Evolutionary conservation across 805 yeast species (phyloP), one percentile per base, ranked within the genome.

Genomic region (Starmerella vitae): DNA sequence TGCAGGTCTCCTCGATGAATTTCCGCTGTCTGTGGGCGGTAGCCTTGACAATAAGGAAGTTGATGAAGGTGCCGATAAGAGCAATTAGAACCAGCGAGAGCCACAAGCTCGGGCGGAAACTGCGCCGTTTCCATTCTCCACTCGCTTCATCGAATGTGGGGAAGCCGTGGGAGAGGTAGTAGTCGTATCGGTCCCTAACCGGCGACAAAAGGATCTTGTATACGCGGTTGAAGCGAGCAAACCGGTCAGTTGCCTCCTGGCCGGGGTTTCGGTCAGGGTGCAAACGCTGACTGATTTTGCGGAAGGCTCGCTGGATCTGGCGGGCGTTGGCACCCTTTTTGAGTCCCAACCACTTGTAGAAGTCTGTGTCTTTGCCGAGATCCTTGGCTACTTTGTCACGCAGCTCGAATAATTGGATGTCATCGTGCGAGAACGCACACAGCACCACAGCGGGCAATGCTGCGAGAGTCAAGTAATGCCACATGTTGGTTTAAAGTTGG

Each of bases 231-330:
- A 91, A 68, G 21, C 88, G 65, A 51, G 88, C 83, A 55, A 77
- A 91, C 29, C 83, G 66, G 48, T 75, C 80, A 45, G 71, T 76
- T 4, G 78, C 80, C 18, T 59, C 55, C 46, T 61, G 64, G 32
- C 55, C 54, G n/a, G 57, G 56, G 45, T 59, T 56, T 58, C 88
- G 85, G 60, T 88, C 98, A 0, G 98, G 98, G 55, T 88, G 98
- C 49, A 79, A 66, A 45, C 65, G 66, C 37, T 78, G 66, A 2
- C 94, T 76, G 24, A 78, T 55, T 50, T 73, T 77, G 54, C 82
- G 74, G 61, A 80, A 78, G 31, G 65, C 62, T 38, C 52, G 54
- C 27, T 50, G 48, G 42, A 63, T 60, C 21, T 56, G 49, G 19
- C 44, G 49, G 22, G 34, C 36, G 12, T 43, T 33, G 17, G 62